Percentiles rank a stretch among this genome's conserved stretches.
These are phyloP conservation scores for Penicillium herquei DNA, from an alignment of 495 filamentous ascomycete species.

Conservation along the genomic window DNA sequence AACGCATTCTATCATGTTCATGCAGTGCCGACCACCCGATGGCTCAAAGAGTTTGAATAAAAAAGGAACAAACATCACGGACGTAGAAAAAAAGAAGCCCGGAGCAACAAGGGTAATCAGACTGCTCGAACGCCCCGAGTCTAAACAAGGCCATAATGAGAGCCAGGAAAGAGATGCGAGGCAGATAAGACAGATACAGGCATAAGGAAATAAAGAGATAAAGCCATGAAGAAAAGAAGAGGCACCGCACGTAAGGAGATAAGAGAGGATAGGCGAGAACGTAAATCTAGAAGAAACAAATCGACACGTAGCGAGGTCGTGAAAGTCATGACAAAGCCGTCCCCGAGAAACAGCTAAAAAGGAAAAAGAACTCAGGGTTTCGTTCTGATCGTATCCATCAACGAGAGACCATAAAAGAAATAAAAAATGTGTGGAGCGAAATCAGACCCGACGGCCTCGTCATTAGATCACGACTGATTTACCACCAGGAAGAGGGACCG, in stretches of 20 bases:
- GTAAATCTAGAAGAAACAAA: slow-evolving; percentile 18
- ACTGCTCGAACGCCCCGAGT: slow-evolving; percentile 46
- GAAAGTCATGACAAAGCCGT: slow-evolving; percentile 52
- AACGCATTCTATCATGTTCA: slow-evolving; percentile 82
- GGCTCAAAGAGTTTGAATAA: slow-evolving; percentile 32
- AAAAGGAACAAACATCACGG: slow-evolving; percentile 12
- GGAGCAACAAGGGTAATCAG: slow-evolving; percentile 39
- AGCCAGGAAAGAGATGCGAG: slow-evolving; percentile 31
- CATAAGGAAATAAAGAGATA: slow-evolving; percentile 22
- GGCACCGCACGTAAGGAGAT: slow-evolving; percentile 19
- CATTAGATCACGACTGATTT: slow-evolving; percentile 55
- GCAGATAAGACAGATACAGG: slow-evolving; percentile 29
- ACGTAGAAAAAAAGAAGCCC: slow-evolving; percentile 11
- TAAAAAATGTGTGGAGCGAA: slow-evolving; percentile 34
- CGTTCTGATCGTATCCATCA: slow-evolving; percentile 49
- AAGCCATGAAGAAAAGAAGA: slow-evolving; percentile 14
- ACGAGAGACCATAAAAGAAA: slow-evolving; percentile 38
- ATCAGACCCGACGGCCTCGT: slow-evolving; percentile 48
- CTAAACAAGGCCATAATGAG: slow-evolving; percentile 38
- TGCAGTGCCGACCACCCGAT: slow-evolving; percentile 51
- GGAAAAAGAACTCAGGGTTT: slow-evolving; percentile 43
- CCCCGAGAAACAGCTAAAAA: slow-evolving; percentile 42
- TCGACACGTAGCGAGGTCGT: slow-evolving; percentile 41
- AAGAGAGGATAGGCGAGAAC: slow-evolving; percentile 21
- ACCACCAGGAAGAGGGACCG: slow-evolving; percentile 94